Conservation (phyloP, 2,329 filamentous ascomycete species). For the Fusarium subtropicale region DNA sequence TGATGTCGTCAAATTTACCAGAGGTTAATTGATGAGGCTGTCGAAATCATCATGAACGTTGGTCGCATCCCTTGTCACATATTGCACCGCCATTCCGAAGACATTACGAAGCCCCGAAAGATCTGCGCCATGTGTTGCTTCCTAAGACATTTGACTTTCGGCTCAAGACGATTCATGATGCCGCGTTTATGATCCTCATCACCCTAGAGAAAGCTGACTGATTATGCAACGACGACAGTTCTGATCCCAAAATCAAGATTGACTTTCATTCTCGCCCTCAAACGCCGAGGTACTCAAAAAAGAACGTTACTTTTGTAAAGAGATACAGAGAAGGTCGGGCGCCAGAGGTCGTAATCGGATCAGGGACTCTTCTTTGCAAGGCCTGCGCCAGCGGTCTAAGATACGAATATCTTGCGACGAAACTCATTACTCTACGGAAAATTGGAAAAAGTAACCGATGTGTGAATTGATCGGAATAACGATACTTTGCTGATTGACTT, state of each 20-base stretch:
- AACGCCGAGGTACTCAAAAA: background rate
- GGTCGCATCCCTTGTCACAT: conserved; percentile 3
- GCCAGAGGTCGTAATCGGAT: background rate
- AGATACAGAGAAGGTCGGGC: background rate
- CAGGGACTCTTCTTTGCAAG: conserved; percentile 7
- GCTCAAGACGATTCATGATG: background rate
- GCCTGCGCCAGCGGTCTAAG: background rate
- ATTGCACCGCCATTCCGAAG: background rate
- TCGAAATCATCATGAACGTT: background rate
- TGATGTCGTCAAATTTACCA: background rate
- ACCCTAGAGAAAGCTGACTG: background rate
- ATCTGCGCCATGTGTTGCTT: background rate
- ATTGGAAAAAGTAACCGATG: conserved; percentile 7
- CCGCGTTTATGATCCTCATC: background rate
- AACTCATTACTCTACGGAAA: background rate
- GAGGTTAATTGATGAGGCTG: background rate
- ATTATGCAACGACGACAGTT: background rate
- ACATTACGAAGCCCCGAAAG: background rate
- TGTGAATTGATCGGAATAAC: background rate
- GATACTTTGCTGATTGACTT: conserved; percentile 19
- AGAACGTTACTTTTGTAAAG: background rate
- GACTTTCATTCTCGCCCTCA: background rate
- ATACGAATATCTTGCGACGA: background rate
- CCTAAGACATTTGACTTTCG: conserved; percentile 4
- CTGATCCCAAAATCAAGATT: background rate